phyloP scores from a whole-genome alignment of 1,284 basidiomycete genomes.

The Xerocomus tenax region DNA sequence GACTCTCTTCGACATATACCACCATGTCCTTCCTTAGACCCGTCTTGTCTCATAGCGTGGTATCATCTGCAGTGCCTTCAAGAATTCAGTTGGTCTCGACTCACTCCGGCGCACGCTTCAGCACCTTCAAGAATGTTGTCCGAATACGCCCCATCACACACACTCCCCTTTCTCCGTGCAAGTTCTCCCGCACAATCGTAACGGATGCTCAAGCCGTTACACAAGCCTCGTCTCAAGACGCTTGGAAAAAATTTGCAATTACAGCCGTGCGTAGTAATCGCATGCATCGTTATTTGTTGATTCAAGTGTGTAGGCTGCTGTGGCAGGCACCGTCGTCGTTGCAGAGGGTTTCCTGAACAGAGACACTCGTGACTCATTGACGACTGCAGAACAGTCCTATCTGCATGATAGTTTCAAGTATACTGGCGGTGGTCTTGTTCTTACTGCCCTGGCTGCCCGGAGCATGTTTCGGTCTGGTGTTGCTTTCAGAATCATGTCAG shows the following conservation, averaged over 20 bases:
- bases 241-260: slow-evolving; percentile 44
- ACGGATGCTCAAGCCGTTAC: slow-evolving; percentile 39
- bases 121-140: slow-evolving; percentile 10
- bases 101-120: slow-evolving; percentile 5
- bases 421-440: slow-evolving; percentile 69
- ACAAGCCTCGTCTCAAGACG: slow-evolving; percentile 33
- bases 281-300: not conserved
- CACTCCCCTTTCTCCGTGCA: slow-evolving; percentile 18
- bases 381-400: slow-evolving; percentile 54
- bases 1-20: not conserved
- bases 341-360: slow-evolving; percentile 65
- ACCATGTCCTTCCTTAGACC: slow-evolving; percentile 33
- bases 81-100: slow-evolving; percentile 17
- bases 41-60: slow-evolving; percentile 25
- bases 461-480: slow-evolving; percentile 69
- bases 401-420: slow-evolving; percentile 82
- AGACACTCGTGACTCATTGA: slow-evolving; percentile 65
- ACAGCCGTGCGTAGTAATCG: slow-evolving; percentile 37
- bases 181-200: slow-evolving; percentile 32
- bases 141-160: slow-evolving; percentile 22
- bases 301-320: slow-evolving; percentile 43
- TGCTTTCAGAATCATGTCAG: slow-evolving; percentile 72
- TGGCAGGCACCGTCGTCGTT: slow-evolving; percentile 59
- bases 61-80: slow-evolving; percentile 9
- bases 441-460: slow-evolving; percentile 74